phyloP scores from a whole-genome alignment of 345 rosid genomes.

The Eucalyptus polyanthemos region DNA sequence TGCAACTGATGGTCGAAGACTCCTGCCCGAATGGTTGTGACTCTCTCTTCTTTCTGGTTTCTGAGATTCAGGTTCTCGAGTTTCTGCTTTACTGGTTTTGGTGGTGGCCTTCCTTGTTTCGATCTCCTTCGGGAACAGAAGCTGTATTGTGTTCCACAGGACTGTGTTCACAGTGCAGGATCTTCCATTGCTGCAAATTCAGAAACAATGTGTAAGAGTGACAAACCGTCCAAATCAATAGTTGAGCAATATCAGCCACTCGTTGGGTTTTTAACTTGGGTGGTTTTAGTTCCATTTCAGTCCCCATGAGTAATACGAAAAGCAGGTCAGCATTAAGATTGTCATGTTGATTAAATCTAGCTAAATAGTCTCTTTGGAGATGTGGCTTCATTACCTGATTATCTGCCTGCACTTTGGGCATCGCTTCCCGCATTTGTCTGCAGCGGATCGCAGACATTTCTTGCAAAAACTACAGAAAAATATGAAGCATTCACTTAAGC shows the following conservation, averaged over 20 bases:
- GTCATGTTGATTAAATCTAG: not conserved
- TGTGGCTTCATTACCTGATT: slow-evolving; percentile 31
- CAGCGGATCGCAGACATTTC: slow-evolving; percentile 72
- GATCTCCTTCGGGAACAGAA: slow-evolving; percentile 77
- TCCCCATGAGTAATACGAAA: not conserved
- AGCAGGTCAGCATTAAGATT: not conserved
- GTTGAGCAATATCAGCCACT: not conserved
- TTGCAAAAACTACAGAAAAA: slow-evolving; percentile 61
- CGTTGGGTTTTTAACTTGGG: not conserved
- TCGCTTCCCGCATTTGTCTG: slow-evolving; percentile 85
- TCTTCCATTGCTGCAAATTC: slow-evolving; percentile 57
- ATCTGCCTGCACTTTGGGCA: slow-evolving; percentile 94
- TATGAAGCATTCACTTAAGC: not conserved
- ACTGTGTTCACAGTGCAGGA: slow-evolving; percentile 86
- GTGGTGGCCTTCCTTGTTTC: slow-evolving; percentile 66
- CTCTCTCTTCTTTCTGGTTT: not conserved
- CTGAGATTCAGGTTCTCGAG: slow-evolving; percentile 2
- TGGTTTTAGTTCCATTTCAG: not conserved
- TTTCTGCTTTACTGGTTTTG: slow-evolving; percentile 1
- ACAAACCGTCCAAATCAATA: not conserved
- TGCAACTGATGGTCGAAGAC: not conserved
- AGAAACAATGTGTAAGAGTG: not conserved
- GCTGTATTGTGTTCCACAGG: slow-evolving; percentile 97
- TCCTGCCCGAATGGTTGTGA: not conserved
- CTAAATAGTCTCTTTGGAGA: not conserved